Evolutionary conservation across 2,329 filamentous ascomycete genomes (phyloP), one percentile per base, ranked within the genome.

Genomic region (Nemania serpens): DNA sequence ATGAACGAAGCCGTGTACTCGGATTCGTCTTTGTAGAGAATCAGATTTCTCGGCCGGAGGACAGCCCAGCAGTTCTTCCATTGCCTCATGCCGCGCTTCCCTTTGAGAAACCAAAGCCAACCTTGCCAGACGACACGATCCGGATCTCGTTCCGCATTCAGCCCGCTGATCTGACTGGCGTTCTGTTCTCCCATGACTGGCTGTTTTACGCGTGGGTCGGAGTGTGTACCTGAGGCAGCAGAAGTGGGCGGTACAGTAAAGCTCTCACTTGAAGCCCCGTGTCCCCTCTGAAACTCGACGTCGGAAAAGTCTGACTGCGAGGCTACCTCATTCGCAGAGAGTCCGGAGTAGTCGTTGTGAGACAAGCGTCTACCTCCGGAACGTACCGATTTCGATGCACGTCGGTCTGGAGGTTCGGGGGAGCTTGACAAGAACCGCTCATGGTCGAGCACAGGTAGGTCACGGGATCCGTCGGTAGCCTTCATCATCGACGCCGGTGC

Each of bases 61-160:
- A 98, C 95, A 12, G 90, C 90, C 95, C 95, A 98, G 61, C 93
- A 84, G 69, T 92, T 89, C 80, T 97, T 97, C 95, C 95, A 99
- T 71, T 96, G 91, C 48, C 90, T 88, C 56, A 99, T 82, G 9
- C 93, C 92, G 20, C 89, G 84, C 70, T 92, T 93, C 63, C 88
- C 91, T 69, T 91, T 92, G 58, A 97, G 84, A 63, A 92, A 87
- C 75, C 91, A 90, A 34, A 98, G 85, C 82, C 92, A 93, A 53
- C 94, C 93, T 73, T 98, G 93, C 84, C 91, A 97, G 46, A 98
- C 85, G n/a, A 98, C 89, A 25, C 93, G 89, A 74, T 97, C 93
- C 0, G 89, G 88, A 65, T 95, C 91, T 57, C 83, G 80, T 56
- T 89, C 82, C 42, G 81, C 68, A 61, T 78, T 78, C 66, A 80